Base-by-base conservation (phyloP, 495 filamentous ascomycete species). In the Geoglossum glabrum region DNA sequence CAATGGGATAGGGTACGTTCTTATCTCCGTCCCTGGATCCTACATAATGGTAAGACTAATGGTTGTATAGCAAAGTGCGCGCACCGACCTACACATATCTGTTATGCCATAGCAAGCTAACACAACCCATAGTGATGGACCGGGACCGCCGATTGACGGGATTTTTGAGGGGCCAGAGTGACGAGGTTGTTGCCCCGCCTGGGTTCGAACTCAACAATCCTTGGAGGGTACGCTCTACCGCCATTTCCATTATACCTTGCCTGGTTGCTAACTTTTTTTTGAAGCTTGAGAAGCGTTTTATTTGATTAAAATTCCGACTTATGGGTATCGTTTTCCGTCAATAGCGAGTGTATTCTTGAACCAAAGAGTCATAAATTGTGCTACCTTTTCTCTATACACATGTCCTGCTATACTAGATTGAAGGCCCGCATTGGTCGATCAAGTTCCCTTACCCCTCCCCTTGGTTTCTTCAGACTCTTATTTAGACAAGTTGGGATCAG, bases 181-280 rank as follows among this genome's bases (percentile, higher is more conserved):
- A 90, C 71, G 83, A 82, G 54, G 73, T 79, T 52, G 68, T 74
- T 59, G 92, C 92, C 36, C 93, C 92, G 17, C 72, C 76, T 43
- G 90, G 89, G 36, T 99, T 93, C 73, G 90, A 95, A 65, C 63
- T 95, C 64, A 96, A 83, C 77, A 95, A 95, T 70, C 85, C 87
- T 30, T 99, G 93, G 93, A 90, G 79, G 78, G 84, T 87, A 76
- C 54, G 73, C 58, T 33, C 27, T 31, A 23, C 8, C 13, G 13
- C 23, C 36, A 2, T 19, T 33, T 43, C 21, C 2, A 1, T 13
- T n/a, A 17, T 31, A 30, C 25, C 3, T 26, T 30, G n/a, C 21
- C 28, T 47, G 0, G 31, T 45, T 45, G 49, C 49, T 52, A 52
- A 52, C 49, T 52, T 13, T 58, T n/a, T n/a, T 26, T 0, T 56